Conservation (phyloP, 345 rosid species). For the Atalantia buxifolia region DNA sequence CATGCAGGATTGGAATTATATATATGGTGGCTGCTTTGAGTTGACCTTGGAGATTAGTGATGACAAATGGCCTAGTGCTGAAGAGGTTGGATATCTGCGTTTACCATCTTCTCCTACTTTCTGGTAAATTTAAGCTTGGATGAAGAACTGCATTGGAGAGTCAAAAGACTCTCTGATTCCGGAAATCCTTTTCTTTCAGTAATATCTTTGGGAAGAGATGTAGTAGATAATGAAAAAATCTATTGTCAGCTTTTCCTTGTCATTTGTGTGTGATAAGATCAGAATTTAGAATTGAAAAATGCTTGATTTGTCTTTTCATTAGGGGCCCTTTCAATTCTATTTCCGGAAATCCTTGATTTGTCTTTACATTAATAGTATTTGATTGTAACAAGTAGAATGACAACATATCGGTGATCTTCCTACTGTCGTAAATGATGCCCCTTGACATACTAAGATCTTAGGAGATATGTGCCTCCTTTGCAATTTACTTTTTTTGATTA, state of each 20-base stretch:
- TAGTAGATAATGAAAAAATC: neutral
- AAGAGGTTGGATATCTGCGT: constrained; percentile 55
- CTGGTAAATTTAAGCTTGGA: neutral
- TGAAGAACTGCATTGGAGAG: neutral
- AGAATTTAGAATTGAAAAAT: neutral
- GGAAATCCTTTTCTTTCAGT: neutral
- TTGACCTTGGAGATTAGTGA: constrained; percentile 95
- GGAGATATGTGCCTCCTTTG: neutral
- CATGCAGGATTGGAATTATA: constrained; percentile 99
- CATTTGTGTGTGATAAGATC: neutral
- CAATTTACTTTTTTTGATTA: neutral
- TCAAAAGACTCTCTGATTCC: neutral
- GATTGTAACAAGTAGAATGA: neutral
- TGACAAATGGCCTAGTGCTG: constrained; percentile 85
- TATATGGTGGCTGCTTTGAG: constrained; percentile 92
- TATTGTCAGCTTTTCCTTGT: neutral
- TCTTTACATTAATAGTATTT: neutral
- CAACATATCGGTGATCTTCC: neutral
- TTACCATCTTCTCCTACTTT: neutral
- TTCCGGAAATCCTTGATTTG: neutral
- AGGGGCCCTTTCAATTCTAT: neutral
- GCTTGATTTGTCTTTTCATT: neutral
- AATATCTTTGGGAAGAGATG: neutral
- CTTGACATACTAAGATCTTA: neutral
- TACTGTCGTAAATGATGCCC: neutral